Evolutionary conservation across 768 basidiomycete species (phyloP).

Genomic region (Ramaria rubella): DNA sequence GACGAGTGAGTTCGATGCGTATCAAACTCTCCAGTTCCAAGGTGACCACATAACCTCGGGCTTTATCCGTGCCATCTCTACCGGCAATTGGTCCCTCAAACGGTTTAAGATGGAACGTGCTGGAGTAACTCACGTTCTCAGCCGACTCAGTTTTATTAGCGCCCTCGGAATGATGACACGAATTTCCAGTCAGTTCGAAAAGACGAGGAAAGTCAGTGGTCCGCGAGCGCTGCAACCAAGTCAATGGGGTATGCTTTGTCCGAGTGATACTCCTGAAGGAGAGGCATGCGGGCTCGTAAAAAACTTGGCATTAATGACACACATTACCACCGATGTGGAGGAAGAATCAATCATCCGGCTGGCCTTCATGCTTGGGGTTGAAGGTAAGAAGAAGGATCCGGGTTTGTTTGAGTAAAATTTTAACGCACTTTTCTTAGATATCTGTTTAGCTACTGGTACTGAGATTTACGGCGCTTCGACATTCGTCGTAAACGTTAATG

Average conservation of each 20-base stretch:
- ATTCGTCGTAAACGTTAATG: conserved; percentile 95
- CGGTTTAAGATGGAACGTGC: conserved; percentile 99
- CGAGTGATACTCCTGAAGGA: conserved; percentile 98
- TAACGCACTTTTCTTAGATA: conserved; percentile 52
- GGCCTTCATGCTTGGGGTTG: conserved; percentile 93
- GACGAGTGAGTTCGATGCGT: conserved; percentile 90
- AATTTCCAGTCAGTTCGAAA: conserved; percentile 97
- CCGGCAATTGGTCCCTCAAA: conserved; percentile 98
- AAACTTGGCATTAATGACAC: conserved; percentile 98
- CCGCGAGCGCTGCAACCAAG: conserved; percentile 94
- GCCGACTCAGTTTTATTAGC: conserved; percentile 91
- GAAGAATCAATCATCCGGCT: conserved; percentile 89
- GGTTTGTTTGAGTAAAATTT: neutral
- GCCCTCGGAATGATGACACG: conserved; percentile 99
- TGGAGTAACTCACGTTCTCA: conserved; percentile 96
- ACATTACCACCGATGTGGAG: conserved; percentile 98
- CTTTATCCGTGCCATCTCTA: conserved; percentile 95
- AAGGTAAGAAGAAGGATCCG: conserved; percentile 49
- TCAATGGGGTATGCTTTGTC: conserved; percentile 99
- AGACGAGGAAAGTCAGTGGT: conserved; percentile 97
- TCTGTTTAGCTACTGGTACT: conserved; percentile 83
- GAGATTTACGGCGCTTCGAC: conserved; percentile 94
- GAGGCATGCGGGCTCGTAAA: conserved; percentile 99
- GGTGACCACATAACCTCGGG: conserved; percentile 95
- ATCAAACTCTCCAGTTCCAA: conserved; percentile 90